Evolutionary conservation across 805 yeast species (phyloP), one percentile per base, ranked within the genome.

Genomic region (Naumovozyma dairenensis): DNA sequence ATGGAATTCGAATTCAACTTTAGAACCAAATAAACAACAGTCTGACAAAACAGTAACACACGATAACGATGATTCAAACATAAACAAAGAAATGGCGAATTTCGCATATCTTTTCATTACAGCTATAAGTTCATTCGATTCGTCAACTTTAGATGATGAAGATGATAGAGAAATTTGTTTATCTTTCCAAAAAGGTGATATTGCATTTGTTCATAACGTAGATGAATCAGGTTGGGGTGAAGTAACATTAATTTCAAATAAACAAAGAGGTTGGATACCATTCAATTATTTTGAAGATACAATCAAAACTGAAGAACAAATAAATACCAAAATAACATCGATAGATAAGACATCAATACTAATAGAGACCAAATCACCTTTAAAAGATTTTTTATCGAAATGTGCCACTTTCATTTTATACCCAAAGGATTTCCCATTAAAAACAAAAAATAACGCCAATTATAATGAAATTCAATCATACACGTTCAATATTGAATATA

Each of bases 211-310:
- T 4, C 86, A 80, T 48, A 71, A 81, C 6, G 72, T 80, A 16
- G 92, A 81, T 53, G 78, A 77, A 35, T 76, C 85, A 15, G 93
- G 92, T 0, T 82, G 93, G 93, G 89, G 87, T 39, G 93, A 82
- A 53, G 92, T 81, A 2, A 81, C 87, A 0, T 49, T 80, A 25
- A 57, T 81, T 6, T 76, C 73, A 36, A 64, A 76, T 10, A 61
- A 77, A 33, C 67, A 69, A 45, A 60, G 85, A 41, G 93, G 93
- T 13, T 82, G 93, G 93, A 83, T 81, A 13, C 93, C 93, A 3
- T 77, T 82, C 69, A 82, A 81, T 50, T 82, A 79, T 57, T 82
- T 81, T 48, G 60, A 76, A 4, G 66, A 63, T 38, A 51, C 62
- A 4, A 47, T 74, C 4, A 56, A 54, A 8, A 51, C 55, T 8